Base-by-base conservation (phyloP, 2,329 filamentous ascomycete species). In the Paramyrothecium sp. region DNA sequence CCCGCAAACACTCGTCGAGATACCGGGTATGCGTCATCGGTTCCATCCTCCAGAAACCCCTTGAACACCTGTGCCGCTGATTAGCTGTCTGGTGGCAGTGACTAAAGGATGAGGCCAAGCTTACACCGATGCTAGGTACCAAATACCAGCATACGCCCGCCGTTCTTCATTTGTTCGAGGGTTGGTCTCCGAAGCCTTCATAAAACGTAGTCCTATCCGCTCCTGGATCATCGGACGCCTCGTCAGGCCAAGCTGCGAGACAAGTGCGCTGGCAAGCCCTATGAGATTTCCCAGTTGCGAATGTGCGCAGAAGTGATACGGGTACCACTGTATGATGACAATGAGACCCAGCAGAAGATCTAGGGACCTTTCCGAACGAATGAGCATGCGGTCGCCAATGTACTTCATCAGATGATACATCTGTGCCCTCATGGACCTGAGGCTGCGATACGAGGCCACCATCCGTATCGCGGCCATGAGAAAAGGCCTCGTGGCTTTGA, bases 241-340 rank as follows among this genome's bases (percentile, higher is more conserved):
- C 49, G 77, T 78, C 13, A 85, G 64, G 2, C 76, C 77, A 38
- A 84, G 64, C 55, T 83, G 81, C 0, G 74, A 74, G 8, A 77
- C 69, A 2, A 84, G 72, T 4, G 77, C 80, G 13, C 74, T 67
- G 1, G 81, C 78, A 20, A 86, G 61, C 10, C 78, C 73, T 3
- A 84, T 65, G 3, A 85, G 68, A 54, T 81, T 83, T 62, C 78
- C 77, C 13, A 85, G 65, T 58, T 85, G 82, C 1, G 76, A 73
- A 54, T 84, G 81, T 65, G 79, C 73, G 59, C 82, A 74, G 61
- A 81, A 83, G 63, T 84, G 81, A 53, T 83, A 79, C 51, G 84
- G 81, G 56, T 83, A 82, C 73, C 76, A 84, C 0, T 76, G 76
- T 2, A 81, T 60, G 23, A 83, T 74, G 1, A 83, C 73, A 3